Base-by-base conservation (phyloP, 768 basidiomycete species). In the Termitomyces sp. region DNA sequence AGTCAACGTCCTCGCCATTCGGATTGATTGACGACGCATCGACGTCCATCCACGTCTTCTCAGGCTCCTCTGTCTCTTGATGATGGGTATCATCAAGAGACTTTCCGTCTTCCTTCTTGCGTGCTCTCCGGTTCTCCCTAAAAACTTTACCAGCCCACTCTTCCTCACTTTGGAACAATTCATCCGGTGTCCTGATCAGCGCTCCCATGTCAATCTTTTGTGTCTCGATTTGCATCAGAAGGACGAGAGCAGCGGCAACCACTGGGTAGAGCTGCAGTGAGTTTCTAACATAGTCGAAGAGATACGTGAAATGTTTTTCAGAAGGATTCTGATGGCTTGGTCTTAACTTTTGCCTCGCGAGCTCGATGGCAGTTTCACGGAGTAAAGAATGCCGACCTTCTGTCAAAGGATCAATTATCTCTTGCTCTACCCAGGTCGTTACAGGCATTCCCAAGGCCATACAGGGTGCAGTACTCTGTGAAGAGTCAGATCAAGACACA, bases 141-240 rank as follows among this genome's bases (percentile, higher is more conserved):
- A 80, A 57, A 8, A 60, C 62, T 65, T 77, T 78, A 53, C 80
- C 81, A 13, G 71, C 72, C 81, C 81, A 83, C 62, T 77, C 81
- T 61, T 76, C 73, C 58, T 82, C 80, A 63, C 81, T 82, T 41
- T 73, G 58, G 56, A 76, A 77, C 37, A 83, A 61, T 60, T 83
- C 82, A 20, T 74, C 73, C 0, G 80, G 80, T 2, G 66, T 62
- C 54, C 72, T 76, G 50, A 83, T 79, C 54, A 83, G 62, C 4
- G 77, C 71, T 4, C 72, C 77, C 79, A 83, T 81, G 60, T 83
- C 82, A 54, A 83, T 77, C 66, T 81, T 80, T 54, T 80, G 74
- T 22, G 72, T 60, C 37, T 71, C 64, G 13, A 83, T 76, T 34
- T 77, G 76, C 42, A 71, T 63, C 13, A 83, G 67, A 18, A 72